Base-by-base conservation (phyloP, 108 stramenopile genomes). In the Epipyxis sp. region DNA sequence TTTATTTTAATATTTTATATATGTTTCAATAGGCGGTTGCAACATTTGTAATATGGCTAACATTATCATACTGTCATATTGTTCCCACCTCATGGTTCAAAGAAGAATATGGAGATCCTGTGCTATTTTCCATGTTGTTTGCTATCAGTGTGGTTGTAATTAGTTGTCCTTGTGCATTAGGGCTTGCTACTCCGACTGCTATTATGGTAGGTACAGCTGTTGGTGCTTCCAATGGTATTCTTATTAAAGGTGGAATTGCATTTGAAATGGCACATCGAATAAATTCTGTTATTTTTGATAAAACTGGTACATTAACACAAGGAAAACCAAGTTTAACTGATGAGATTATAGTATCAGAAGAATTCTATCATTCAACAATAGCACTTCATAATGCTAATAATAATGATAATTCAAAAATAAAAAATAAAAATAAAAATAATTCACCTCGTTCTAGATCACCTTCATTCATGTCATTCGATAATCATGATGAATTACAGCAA, bases 181-280 rank as follows among this genome's bases (percentile, higher is more conserved):
- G 98, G 2, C 88, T 99, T 45, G 98, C 98, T 0, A 97, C 96
- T 32, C 98, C 98, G 0, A 99, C 96, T 3, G 96, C 96, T 0
- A 95, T 97, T 42, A 82, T 85, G 94, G 97, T 97, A 0, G 96
- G 97, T 0, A 96, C 95, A 3, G 95, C 95, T 40, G 96, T 97
- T 1, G 96, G 94, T 13, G 97, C 97, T 25, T 83, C 79, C 0
- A 87, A 91, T 65, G 98, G 98, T 1, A 81, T 99, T 62, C 85
- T 99, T 25, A 94, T 99, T 89, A 99, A 97, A 87, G 97, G 98
- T 10, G 98, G 96, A 27, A 91, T 88, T 20, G 92, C 94, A 1
- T 83, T 99, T 50, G 96, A 97, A 87, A 80, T 82, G 40, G 93
- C 95, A 1, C 20, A 81, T 61, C 80, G 89, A 44, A 92, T 95